These are phyloP conservation scores for Eimeria tenella DNA, from an alignment of 169 alveolate species.

Conservation along the genomic window DNA sequence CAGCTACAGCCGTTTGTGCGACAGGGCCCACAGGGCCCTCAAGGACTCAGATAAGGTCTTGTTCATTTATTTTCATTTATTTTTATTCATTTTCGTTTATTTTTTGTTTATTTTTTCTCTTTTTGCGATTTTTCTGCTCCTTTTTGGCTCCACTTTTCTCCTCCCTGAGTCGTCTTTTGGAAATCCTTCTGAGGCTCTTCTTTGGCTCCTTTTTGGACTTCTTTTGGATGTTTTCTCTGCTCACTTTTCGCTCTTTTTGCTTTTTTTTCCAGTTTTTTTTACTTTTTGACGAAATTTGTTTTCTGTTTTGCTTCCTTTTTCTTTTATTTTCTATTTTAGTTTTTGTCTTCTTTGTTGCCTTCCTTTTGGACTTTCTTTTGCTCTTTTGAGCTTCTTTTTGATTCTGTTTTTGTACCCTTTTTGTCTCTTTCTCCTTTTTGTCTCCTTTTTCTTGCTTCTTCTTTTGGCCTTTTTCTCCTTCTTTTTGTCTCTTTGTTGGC, in stretches of 20 bases:
- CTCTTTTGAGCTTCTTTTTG: neutral
- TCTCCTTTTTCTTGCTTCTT: neutral
- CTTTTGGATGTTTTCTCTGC: neutral
- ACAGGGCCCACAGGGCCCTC: constrained; percentile 50
- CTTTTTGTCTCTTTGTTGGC: too few species aligned
- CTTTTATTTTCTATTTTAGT: too few species aligned
- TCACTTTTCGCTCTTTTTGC: neutral
- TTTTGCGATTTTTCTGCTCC: neutral
- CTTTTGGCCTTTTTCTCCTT: neutral
- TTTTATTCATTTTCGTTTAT: neutral
- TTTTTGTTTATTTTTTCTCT: neutral
- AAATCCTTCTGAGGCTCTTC: neutral
- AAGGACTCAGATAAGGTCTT: neutral
- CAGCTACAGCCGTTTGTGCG: constrained; percentile 52
- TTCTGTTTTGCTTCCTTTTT: neutral
- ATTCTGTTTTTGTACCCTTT: neutral
- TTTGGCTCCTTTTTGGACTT: neutral
- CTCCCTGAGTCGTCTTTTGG: neutral
- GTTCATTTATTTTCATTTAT: too few species aligned
- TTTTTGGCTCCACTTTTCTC: neutral
- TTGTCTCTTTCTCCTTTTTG: neutral
- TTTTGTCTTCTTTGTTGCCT: too few species aligned
- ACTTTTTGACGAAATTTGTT: neutral
- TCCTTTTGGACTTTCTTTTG: too few species aligned
- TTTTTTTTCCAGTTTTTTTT: neutral